phyloP scores from a whole-genome alignment of 2,329 filamentous ascomycete genomes.

The Penicillium palitans region DNA sequence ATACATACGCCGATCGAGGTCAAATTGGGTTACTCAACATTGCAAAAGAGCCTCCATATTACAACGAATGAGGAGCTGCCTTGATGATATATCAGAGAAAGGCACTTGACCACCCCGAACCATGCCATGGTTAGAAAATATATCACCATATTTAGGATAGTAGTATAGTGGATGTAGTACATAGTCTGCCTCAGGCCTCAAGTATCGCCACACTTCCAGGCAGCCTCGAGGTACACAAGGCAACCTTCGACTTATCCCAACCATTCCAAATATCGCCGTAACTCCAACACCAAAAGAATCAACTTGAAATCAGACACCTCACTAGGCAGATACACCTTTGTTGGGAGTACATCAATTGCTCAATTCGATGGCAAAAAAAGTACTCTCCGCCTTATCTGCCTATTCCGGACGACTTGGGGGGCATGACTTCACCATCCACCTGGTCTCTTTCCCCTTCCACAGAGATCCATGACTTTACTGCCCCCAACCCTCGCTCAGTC shows the following conservation, averaged over 20 bases:
- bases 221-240: conserved; percentile 1
- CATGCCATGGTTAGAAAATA: not conserved
- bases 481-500: conserved; percentile 39
- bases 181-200: not conserved
- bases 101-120: not conserved
- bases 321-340: not conserved
- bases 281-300: not conserved
- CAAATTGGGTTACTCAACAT: not conserved
- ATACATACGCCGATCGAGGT: not conserved
- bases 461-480: conserved; percentile 42
- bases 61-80: not conserved
- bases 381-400: conserved; percentile 31
- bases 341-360: conserved; percentile 1
- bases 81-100: not conserved
- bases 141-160: not conserved
- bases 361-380: conserved; percentile 25
- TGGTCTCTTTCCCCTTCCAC: conserved; percentile 10
- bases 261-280: not conserved
- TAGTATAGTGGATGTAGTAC: no score
- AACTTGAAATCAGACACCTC: not conserved
- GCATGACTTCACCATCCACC: conserved; percentile 21
- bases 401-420: conserved; percentile 11
- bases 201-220: conserved; percentile 2
- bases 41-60: not conserved
- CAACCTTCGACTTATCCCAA: not conserved